Percentiles rank a stretch among this genome's conserved stretches.
Evolutionary conservation across 768 basidiomycete species (phyloP).

Genomic region (Leccinum ochraceum): DNA sequence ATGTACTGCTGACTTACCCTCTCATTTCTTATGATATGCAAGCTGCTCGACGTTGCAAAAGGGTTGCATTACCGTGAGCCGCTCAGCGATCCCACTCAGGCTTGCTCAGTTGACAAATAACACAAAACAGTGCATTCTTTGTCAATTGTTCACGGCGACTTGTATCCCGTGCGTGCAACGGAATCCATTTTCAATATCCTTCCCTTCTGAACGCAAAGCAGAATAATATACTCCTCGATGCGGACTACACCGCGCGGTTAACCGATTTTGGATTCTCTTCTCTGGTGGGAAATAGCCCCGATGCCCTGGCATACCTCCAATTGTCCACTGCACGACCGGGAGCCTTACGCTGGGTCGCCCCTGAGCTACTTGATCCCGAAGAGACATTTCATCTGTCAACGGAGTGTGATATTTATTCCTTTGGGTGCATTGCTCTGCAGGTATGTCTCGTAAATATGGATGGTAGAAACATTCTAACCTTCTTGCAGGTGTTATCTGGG

Average conservation of each 20-base stretch:
- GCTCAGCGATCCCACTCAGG: background rate
- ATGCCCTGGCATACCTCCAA: background rate
- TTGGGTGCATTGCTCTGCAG: background rate
- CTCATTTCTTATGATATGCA: background rate
- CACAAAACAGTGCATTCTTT: background rate
- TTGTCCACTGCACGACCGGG: background rate
- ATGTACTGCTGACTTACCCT: background rate
- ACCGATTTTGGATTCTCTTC: background rate
- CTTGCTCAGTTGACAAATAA: background rate
- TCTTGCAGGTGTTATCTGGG: background rate
- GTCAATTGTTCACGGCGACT: background rate
- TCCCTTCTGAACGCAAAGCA: background rate
- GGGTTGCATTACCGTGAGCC: background rate
- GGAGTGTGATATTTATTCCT: background rate
- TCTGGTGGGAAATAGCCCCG: background rate
- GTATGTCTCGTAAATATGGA: background rate
- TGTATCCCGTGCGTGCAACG: background rate
- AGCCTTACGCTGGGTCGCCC: background rate
- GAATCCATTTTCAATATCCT: background rate
- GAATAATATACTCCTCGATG: background rate
- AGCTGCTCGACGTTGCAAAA: background rate
- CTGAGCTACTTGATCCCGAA: background rate
- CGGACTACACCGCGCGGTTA: background rate
- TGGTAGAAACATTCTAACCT: background rate
- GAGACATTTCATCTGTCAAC: background rate